Evolutionary conservation across 2,329 filamentous ascomycete species (phyloP).

Genomic region (Arthrobotrys sphaeroides): DNA sequence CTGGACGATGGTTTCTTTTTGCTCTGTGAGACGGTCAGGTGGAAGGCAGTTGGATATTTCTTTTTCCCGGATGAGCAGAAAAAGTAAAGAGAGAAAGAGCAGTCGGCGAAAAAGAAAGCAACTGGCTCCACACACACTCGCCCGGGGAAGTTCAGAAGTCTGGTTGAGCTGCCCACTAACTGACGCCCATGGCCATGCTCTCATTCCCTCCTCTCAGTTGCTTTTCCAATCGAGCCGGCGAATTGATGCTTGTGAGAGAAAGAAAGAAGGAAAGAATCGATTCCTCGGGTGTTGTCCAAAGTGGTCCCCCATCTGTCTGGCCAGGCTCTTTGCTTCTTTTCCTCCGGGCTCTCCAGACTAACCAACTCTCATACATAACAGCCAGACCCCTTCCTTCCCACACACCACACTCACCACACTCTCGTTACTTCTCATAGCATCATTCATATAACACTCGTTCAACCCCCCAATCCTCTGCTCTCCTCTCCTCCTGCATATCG

Average conservation of each 20-base stretch:
- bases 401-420: slow-evolving; percentile 26
- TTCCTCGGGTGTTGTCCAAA: slow-evolving; percentile 24
- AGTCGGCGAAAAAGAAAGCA: slow-evolving; percentile 12
- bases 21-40: slow-evolving; percentile 42
- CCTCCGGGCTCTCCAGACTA: slow-evolving; percentile 9
- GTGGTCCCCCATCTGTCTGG: slow-evolving; percentile 15
- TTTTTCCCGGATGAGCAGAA: slow-evolving; percentile 22
- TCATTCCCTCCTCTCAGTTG: background rate
- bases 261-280: slow-evolving; percentile 5
- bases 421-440: slow-evolving; percentile 26
- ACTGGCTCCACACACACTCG: slow-evolving; percentile 43
- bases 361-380: background rate
- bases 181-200: slow-evolving; percentile 18
- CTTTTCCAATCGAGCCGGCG: slow-evolving; percentile 31
- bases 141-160: slow-evolving; percentile 49
- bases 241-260: slow-evolving; percentile 31
- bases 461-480: slow-evolving; percentile 20
- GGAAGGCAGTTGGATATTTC: slow-evolving; percentile 35
- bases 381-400: slow-evolving; percentile 34
- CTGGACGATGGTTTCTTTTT: slow-evolving; percentile 23
- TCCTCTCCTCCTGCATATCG: slow-evolving; percentile 25
- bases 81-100: slow-evolving; percentile 5
- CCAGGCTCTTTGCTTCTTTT: slow-evolving; percentile 14
- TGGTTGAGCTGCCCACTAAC: slow-evolving; percentile 24
- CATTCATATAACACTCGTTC: slow-evolving; percentile 46